Percentiles rank a stretch among this genome's conserved stretches.
Evolutionary conservation across 2,329 filamentous ascomycete species (phyloP).

Genomic region (Colletotrichum lindemuthianum): DNA sequence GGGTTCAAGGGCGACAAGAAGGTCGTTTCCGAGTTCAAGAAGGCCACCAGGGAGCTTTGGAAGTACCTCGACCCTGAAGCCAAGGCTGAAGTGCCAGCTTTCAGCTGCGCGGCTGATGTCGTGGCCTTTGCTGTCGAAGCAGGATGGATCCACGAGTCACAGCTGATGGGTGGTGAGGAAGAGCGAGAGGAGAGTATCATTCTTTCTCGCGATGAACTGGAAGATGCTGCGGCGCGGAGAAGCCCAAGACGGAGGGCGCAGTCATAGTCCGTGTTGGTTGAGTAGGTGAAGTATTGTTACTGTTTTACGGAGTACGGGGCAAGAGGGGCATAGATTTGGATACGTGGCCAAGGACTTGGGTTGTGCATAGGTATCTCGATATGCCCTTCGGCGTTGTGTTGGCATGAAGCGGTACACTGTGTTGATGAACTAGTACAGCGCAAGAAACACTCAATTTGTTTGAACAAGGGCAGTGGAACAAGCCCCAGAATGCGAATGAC

Average conservation of each 20-base stretch:
- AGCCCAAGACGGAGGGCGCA: slow-evolving; percentile 13
- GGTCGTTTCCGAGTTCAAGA: slow-evolving; percentile 57
- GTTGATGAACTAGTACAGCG: too few species aligned
- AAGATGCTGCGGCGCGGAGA: slow-evolving; percentile 29
- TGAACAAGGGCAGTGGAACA: too few species aligned
- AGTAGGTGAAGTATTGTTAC: neutral
- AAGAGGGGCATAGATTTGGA: neutral
- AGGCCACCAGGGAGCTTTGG: slow-evolving; percentile 63
- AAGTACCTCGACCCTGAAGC: slow-evolving; percentile 63
- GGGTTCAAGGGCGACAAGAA: slow-evolving; percentile 59
- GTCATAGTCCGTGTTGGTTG: neutral
- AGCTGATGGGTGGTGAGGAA: slow-evolving; percentile 53
- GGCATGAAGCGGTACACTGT: too few species aligned
- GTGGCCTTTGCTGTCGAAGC: slow-evolving; percentile 67
- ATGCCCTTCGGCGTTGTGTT: slow-evolving; percentile 3
- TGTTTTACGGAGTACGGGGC: slow-evolving; percentile 1
- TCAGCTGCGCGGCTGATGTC: slow-evolving; percentile 65
- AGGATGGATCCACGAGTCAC: slow-evolving; percentile 65
- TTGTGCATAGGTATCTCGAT: neutral
- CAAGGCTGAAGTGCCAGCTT: slow-evolving; percentile 57
- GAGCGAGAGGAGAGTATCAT: slow-evolving; percentile 56
- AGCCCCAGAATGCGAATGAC: too few species aligned
- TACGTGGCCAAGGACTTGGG: slow-evolving; percentile 1
- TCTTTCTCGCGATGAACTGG: slow-evolving; percentile 42
- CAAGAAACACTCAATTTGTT: too few species aligned